Evolutionary conservation across 2,329 filamentous ascomycete genomes (phyloP), one percentile per base, ranked within the genome.

Genomic region (Aureobasidium vineae): DNA sequence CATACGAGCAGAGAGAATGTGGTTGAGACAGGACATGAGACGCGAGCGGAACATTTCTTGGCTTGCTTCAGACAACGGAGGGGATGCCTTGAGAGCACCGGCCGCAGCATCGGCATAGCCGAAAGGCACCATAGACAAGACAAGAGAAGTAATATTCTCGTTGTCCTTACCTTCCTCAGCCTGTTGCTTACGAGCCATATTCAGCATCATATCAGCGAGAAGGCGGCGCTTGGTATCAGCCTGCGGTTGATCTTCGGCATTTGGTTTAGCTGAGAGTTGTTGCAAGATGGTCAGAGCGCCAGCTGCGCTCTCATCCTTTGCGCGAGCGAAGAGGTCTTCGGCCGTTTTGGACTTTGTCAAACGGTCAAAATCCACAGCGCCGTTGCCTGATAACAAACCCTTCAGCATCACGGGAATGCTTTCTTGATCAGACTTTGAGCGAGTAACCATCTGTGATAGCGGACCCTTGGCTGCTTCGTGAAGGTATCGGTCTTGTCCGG

Each of bases 271-370:
- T 40, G 88, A 85, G 11, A 66, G 53, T 45, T 66, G 53, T 43
- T 60, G 64, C 53, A 66, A 11, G 21, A 66, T 41, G 8, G 52
- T 52, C 53, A 66, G 40, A 41, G 52, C 52, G 23, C 83, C 76
- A 4, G 81, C 77, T 28, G 86, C 70, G 10, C 79, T 77, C 31
- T 79, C 74, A n/a, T 77, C 72, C 67, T 85, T 84, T 10, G 86
- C 84, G 50, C 84, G 83, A 63, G 86, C 82, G 5, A 96, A 78
- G 2, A 95, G 81, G 69, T 85, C 88, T 71, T 96, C 91, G 1
- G 97, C 80, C 0, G 91, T 94, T 78, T 94, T 96, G 1, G 89
- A 90, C 75, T 90, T 95, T 0, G 93, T 96, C 66, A 90, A 83
- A 69, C 90, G 88, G 74, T 98, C 95, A 73, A 98, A 95, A 73